Percentiles rank a stretch among this genome's conserved stretches.
phyloP scores from a whole-genome alignment of 2,329 filamentous ascomycete genomes.

The Arthroderma sp. region DNA sequence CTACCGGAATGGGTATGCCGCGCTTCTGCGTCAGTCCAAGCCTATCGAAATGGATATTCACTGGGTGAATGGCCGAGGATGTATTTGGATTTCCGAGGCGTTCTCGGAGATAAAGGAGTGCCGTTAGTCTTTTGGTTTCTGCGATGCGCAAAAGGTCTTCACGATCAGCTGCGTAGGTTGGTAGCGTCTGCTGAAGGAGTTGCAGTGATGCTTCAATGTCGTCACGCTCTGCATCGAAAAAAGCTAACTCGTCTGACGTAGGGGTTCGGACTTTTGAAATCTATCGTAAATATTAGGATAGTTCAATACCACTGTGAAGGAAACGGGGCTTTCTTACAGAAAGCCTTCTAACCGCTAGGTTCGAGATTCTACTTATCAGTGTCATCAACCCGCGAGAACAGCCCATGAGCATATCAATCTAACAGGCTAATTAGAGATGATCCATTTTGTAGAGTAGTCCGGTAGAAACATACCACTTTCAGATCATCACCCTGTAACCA shows the following conservation, averaged over 20 bases:
- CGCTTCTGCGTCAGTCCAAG: not conserved
- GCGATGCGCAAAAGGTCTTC: conserved; percentile 16
- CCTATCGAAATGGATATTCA: not conserved
- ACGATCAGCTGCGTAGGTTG: conserved; percentile 10
- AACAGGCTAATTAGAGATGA: not conserved
- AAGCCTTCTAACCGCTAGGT: conserved; percentile 4
- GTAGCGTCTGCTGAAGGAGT: conserved; percentile 11
- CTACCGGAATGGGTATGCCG: not conserved
- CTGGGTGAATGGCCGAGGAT: not conserved
- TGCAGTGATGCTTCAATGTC: conserved; percentile 6
- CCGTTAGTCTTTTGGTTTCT: conserved; percentile 18
- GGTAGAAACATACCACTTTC: conserved; percentile 13
- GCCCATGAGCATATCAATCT: conserved; percentile 22
- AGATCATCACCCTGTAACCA: conserved; percentile 16
- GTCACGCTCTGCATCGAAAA: conserved; percentile 3
- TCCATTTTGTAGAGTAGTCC: not conserved
- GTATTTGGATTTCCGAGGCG: conserved; percentile 11
- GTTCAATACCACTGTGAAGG: not conserved
- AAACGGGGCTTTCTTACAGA: conserved; percentile 4
- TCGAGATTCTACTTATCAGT: conserved; percentile 15
- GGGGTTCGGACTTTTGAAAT: conserved; percentile 6
- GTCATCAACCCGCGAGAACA: conserved; percentile 20
- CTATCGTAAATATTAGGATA: not conserved
- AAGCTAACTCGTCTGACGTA: conserved; percentile 1
- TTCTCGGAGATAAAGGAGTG: conserved; percentile 18